Evolutionary conservation across 2,329 filamentous ascomycete genomes (phyloP), one percentile per base, ranked within the genome.

Genomic region (Arthrobotrys megalospora): DNA sequence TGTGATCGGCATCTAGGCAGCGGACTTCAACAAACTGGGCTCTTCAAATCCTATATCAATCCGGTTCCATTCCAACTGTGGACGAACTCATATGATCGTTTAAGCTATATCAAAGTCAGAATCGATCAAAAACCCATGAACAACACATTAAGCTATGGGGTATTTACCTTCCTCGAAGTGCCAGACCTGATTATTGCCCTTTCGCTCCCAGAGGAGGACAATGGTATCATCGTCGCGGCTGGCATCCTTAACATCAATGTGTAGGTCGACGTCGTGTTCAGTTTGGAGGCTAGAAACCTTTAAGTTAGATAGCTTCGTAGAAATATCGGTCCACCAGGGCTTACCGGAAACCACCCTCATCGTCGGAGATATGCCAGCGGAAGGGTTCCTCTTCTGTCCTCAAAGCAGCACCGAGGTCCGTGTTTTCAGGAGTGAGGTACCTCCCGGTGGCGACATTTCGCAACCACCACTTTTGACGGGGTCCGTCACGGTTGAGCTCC

Each of bases 101-200:
- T 58, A 58, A 58, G 52, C 52, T 58, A 38, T 11, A 21, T 1
- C 32, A 11, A 52, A 10, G 3, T 52, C 38, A 52, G 62, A 24
- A 41, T 4, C 3, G n/a, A n/a, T n/a, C n/a, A n/a, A 14, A 6
- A 6, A 8, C 38, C 45, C 24, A 36, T 28, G 24, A n/a, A 14
- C 5, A 28, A n/a, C 8, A 28, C 11, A 14, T 12, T 28, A n/a
- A 19, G 34, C 16, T 4, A 19, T 21, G 41, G 32, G 24, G 10
- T 19, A 36, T 12, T 41, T 66, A 66, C 62, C 62, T 6, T 52
- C 45, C n/a, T 66, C 62, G 62, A 66, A 12, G 45, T 21, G 6
- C 62, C 62, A 66, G 45, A 66, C 62, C 24, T 66, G 62, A 45
- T 66, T 66, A 28, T 66, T 52, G n/a, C 62, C 62, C 32, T 66